These are phyloP conservation scores for Haplosporangium gracile DNA, from an alignment of 192 early-diverging fungal genomes.

Conservation along the genomic window DNA sequence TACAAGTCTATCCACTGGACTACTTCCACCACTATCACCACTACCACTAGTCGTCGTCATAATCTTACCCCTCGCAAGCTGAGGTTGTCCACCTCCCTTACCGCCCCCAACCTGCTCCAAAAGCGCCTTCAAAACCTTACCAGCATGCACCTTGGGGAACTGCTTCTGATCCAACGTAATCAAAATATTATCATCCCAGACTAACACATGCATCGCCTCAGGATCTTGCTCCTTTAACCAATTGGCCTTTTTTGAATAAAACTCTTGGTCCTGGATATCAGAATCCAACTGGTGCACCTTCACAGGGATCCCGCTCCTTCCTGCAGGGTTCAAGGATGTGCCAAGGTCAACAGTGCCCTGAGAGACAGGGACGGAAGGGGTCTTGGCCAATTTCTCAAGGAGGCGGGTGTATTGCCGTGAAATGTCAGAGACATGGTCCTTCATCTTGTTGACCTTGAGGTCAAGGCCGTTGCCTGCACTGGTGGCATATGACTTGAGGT, in stretches of 20 bases:
- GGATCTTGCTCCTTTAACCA: constrained; percentile 52
- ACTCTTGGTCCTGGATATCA: constrained; percentile 55
- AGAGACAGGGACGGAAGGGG: constrained; percentile 19
- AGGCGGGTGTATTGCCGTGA: constrained; percentile 52
- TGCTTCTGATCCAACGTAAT: constrained; percentile 57
- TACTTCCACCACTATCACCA: not conserved
- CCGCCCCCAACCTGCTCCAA: constrained; percentile 59
- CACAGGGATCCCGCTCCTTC: constrained; percentile 2
- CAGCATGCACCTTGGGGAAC: constrained; percentile 23
- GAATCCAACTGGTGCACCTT: constrained; percentile 54
- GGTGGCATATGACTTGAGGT: constrained; percentile 47
- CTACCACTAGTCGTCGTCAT: not conserved
- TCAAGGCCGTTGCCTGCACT: constrained; percentile 54
- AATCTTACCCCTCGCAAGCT: constrained; percentile 60
- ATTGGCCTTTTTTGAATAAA: constrained; percentile 61
- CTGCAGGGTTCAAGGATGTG: not conserved
- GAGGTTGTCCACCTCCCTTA: constrained; percentile 64
- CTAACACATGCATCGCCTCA: constrained; percentile 54
- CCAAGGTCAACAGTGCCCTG: constrained; percentile 18
- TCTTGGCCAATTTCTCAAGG: constrained; percentile 58
- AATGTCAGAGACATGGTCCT: constrained; percentile 57
- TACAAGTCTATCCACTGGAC: not conserved
- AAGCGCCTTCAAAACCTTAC: constrained; percentile 59
- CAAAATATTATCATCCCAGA: constrained; percentile 57
- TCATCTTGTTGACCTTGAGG: constrained; percentile 59